These are phyloP conservation scores for Psilocybe cyanescens DNA, from an alignment of 768 basidiomycete species.

Conservation along the genomic window DNA sequence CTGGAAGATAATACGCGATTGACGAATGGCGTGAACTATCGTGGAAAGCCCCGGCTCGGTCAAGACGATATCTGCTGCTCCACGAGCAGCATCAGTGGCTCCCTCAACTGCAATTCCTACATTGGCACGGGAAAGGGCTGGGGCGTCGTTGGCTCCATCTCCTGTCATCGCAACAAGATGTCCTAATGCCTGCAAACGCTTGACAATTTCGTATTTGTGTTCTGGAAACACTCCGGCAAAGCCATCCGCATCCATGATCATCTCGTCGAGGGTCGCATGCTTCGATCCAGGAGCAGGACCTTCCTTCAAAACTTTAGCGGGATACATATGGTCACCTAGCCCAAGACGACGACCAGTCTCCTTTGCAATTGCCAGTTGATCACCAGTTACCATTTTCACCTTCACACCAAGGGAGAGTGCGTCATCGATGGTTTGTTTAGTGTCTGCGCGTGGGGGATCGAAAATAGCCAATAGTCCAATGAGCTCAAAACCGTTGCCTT, in stretches of 20 bases:
- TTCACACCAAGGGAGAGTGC: constrained; percentile 94
- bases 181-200: constrained; percentile 94
- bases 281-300: constrained; percentile 90
- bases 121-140: constrained; percentile 96
- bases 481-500: constrained; percentile 96
- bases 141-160: constrained; percentile 99
- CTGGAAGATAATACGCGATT: constrained; percentile 99
- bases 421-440: constrained; percentile 99
- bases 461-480: constrained; percentile 97
- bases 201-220: constrained; percentile 99
- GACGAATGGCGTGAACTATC: constrained; percentile 98
- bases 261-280: constrained; percentile 87
- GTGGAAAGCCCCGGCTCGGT: constrained; percentile 99
- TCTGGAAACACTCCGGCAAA: constrained; percentile 99
- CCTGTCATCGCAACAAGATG: constrained; percentile 99
- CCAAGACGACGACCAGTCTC: constrained; percentile 98
- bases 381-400: constrained; percentile 99
- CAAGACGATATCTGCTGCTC: constrained; percentile 97
- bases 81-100: constrained; percentile 98
- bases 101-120: constrained; percentile 99
- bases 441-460: constrained; percentile 96
- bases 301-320: constrained; percentile 96
- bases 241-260: constrained; percentile 99
- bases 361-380: constrained; percentile 99
- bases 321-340: constrained; percentile 99